phyloP scores from a whole-genome alignment of 2,329 filamentous ascomycete species.

The Plectosphaerella sp. region DNA sequence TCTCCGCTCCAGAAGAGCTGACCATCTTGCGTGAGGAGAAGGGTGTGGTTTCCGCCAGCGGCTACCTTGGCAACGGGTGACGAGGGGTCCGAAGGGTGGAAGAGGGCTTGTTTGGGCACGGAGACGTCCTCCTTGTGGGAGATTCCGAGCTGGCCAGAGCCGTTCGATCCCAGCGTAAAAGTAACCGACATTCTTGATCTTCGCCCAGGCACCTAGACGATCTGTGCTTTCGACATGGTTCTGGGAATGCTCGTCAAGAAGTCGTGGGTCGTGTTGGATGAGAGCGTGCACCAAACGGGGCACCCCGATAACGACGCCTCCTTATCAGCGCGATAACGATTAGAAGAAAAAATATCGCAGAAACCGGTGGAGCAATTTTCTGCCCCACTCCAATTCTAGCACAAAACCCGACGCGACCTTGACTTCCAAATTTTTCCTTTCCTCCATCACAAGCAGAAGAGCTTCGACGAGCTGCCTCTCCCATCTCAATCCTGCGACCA shows the following conservation, averaged over 20 bases:
- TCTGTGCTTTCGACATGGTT: too few relatives aligned
- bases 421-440: not conserved
- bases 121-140: constrained; percentile 69
- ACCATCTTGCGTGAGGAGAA: constrained; percentile 61
- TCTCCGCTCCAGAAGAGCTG: constrained; percentile 64
- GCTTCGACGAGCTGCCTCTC: not conserved
- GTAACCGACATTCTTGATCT: constrained; percentile 41
- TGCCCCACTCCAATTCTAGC: not conserved
- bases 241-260: not conserved
- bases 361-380: not conserved
- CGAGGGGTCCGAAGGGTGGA: constrained; percentile 35
- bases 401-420: not conserved
- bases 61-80: constrained; percentile 34
- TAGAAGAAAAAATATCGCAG: too few relatives aligned
- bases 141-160: constrained; percentile 70
- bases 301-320: too few relatives aligned
- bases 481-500: not conserved
- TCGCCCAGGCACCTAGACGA: too few relatives aligned
- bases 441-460: not conserved
- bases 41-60: constrained; percentile 83
- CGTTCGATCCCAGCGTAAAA: constrained; percentile 72
- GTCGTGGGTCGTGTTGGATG: too few relatives aligned
- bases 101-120: constrained; percentile 57
- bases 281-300: too few relatives aligned
- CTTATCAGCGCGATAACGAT: too few relatives aligned